Conservation (phyloP, 106 monocot genomes). For the Iris macrosiphon region DNA sequence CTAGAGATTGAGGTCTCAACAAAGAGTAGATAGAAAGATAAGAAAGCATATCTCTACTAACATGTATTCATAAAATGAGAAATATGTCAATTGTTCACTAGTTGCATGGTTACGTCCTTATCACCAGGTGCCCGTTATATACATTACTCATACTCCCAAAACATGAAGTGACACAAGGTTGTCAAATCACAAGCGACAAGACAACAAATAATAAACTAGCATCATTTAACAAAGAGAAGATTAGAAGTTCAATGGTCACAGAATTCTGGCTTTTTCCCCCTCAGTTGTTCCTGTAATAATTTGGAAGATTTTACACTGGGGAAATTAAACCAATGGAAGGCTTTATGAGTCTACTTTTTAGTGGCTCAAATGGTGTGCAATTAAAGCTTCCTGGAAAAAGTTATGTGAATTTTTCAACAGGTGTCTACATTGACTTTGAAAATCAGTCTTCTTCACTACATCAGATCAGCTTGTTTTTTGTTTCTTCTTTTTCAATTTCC, state of each 20-base stretch:
- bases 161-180: background rate
- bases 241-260: background rate
- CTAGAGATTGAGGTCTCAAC: background rate
- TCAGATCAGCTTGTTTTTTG: too few species aligned
- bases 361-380: too few species aligned
- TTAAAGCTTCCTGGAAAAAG: too few species aligned
- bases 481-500: too few species aligned
- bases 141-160: background rate
- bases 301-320: too few species aligned
- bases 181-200: too few species aligned
- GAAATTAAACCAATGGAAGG: too few species aligned
- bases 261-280: background rate
- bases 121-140: background rate
- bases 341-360: too few species aligned
- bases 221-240: background rate
- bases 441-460: too few species aligned
- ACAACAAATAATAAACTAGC: background rate
- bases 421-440: too few species aligned
- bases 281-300: background rate
- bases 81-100: background rate
- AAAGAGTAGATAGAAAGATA: background rate
- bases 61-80: background rate
- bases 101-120: background rate
- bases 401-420: background rate
- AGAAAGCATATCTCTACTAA: background rate